Conservation (phyloP, 352 stramenopile genomes). For the Globisporangium polare region DNA sequence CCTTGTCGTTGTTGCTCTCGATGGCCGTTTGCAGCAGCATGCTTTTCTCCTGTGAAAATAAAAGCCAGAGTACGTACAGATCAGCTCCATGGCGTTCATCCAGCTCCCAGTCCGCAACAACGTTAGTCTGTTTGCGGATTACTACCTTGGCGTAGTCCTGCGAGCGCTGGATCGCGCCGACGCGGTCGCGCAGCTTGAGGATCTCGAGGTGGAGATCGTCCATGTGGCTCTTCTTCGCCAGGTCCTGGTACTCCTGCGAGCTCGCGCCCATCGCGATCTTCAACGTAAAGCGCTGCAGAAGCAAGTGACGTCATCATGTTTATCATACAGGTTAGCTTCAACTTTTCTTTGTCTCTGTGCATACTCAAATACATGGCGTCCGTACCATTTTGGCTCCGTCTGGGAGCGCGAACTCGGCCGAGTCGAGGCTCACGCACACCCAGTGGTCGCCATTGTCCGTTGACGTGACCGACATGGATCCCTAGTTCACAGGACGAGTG, state of each 20-base stretch:
- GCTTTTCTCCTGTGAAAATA: conserved; percentile 50
- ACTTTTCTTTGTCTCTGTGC: no score
- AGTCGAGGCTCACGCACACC: conserved; percentile 70
- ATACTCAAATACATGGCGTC: no score
- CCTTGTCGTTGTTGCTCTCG: conserved; percentile 73
- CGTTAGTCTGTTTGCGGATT: neutral
- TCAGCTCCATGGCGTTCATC: neutral
- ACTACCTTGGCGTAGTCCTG: conserved; percentile 83
- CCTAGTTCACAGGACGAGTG: no score
- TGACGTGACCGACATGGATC: conserved; percentile 63
- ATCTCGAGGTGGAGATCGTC: conserved; percentile 77
- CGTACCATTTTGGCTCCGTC: conserved; percentile 60
- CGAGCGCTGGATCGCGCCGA: conserved; percentile 72
- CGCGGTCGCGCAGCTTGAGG: conserved; percentile 76
- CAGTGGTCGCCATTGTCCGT: conserved; percentile 62
- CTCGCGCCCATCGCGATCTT: conserved; percentile 69
- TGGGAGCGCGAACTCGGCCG: conserved; percentile 56
- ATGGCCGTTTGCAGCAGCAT: conserved; percentile 62
- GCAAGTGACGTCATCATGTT: neutral
- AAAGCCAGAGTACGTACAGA: no score
- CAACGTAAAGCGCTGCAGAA: conserved; percentile 54
- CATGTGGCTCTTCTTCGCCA: conserved; percentile 84
- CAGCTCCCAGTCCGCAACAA: neutral
- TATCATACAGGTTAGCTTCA: neutral
- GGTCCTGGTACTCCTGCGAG: conserved; percentile 73